Evolutionary conservation across 2,329 filamentous ascomycete species (phyloP).

Genomic region (Colletotrichum cereale): DNA sequence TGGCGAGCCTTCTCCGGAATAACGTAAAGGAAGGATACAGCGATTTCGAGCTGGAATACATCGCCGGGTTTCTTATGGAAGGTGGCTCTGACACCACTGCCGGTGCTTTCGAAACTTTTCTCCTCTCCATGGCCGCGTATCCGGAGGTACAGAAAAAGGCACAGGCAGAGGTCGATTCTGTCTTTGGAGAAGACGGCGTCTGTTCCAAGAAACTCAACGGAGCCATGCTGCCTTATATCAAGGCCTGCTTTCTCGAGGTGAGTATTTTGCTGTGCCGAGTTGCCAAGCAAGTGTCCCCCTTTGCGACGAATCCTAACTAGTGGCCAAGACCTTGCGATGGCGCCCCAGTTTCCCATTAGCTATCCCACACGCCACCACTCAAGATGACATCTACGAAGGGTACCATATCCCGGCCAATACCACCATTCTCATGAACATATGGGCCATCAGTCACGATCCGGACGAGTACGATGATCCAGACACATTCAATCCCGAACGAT

Average conservation of each 20-base stretch:
- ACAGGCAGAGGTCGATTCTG: conserved; percentile 45
- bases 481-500: conserved; percentile 46
- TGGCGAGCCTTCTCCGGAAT: conserved; percentile 8
- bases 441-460: conserved; percentile 45
- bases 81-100: conserved; percentile 46
- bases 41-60: conserved; percentile 43
- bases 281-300: fast-evolving
- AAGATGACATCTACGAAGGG: conserved; percentile 62
- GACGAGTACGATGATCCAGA: conserved; percentile 44
- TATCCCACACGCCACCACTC: conserved; percentile 60
- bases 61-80: conserved; percentile 43
- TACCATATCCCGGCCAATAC: conserved; percentile 63
- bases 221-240: conserved; percentile 42
- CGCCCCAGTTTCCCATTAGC: conserved; percentile 51
- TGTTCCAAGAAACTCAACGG: conserved; percentile 44
- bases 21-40: conserved; percentile 37
- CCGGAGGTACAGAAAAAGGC: conserved; percentile 43
- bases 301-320: background rate
- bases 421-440: conserved; percentile 54
- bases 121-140: conserved; percentile 46
- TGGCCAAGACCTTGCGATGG: conserved; percentile 49
- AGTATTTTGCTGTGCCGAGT: conserved; percentile 40
- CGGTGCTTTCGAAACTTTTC: conserved; percentile 27
- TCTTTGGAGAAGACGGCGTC: conserved; percentile 46
- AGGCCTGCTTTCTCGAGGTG: conserved; percentile 43